Base-by-base conservation (phyloP, 192 early-diverging fungal species). In the Coemansia sp. region DNA sequence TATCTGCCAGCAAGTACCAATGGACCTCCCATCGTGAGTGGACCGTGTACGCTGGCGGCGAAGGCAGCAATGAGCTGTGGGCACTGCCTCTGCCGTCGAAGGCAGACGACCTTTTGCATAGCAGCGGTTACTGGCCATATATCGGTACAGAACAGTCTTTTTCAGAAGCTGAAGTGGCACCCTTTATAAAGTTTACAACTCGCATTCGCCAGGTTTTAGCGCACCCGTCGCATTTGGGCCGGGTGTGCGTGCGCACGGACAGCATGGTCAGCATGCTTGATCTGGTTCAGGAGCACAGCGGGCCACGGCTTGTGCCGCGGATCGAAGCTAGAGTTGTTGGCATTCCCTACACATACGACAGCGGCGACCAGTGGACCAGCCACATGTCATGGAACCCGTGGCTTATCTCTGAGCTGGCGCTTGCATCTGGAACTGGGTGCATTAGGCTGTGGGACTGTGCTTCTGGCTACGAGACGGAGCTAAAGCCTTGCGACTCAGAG, bases 321-420 rank as follows among this genome's bases (percentile, higher is more conserved):
- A 15, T 71, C 3, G 28, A 38, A n/a, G 58, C 53, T 6, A 21
- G 41, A 21, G 12, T 64, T 12, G 65, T 31, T 6, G 62, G 60
- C 6, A 26, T 31, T 3, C 60, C 64, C 5, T 69, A 69, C 31
- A 44, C 51, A 10, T 69, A 62, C 17, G 72, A 63, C 45, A 34
- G 9, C 14, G 72, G 66, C 57, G 72, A 76, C n/a, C 50, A 32
- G 11, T 64, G 66, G 62, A 69, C 58, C 11, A 54, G 62, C 40
- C 62, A 76, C 40, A 55, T 44, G 6, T 59, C 72, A 14, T 76
- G 72, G 72, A 69, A 54, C 41, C 66, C 62, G 2, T 69, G 72
- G 72, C 28, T 16, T 5, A 20, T 50, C 20, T 50, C 66, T 0
- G 66, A 76, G 51, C 20, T 55, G 10, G 72, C 72, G 2, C 36